phyloP scores from a whole-genome alignment of 2,329 filamentous ascomycete species.

The Fusarium torulosum region DNA sequence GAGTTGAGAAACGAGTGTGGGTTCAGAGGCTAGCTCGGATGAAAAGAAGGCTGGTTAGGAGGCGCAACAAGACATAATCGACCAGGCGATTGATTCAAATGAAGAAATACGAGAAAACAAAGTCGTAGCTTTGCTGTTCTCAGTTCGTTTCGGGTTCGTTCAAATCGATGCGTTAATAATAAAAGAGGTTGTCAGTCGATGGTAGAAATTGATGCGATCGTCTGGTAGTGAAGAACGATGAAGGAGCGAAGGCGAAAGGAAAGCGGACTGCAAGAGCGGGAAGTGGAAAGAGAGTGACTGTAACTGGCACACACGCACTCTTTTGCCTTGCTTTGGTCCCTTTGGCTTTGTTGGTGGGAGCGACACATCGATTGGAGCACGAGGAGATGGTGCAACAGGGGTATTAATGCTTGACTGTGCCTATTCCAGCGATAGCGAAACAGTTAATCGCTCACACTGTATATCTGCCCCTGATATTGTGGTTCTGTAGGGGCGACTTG shows the following conservation, averaged over 20 bases:
- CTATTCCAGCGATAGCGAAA: slow-evolving; percentile 46
- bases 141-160: slow-evolving; percentile 30
- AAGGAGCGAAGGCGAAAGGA: slow-evolving; percentile 45
- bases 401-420: slow-evolving; percentile 34
- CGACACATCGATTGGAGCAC: slow-evolving; percentile 43
- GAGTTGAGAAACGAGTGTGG: slow-evolving; percentile 57
- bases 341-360: slow-evolving; percentile 31
- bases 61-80: slow-evolving; percentile 54
- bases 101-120: slow-evolving; percentile 35
- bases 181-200: slow-evolving; percentile 31
- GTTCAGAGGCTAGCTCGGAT: slow-evolving; percentile 62
- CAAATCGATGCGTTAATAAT: slow-evolving; percentile 10
- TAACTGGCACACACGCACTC: not conserved
- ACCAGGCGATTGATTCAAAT: slow-evolving; percentile 46
- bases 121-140: slow-evolving; percentile 27
- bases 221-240: slow-evolving; percentile 44
- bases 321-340: not conserved
- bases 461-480: slow-evolving; percentile 39
- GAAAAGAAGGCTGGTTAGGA: slow-evolving; percentile 49
- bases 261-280: slow-evolving; percentile 25
- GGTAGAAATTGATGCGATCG: slow-evolving; percentile 40
- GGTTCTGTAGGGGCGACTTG: slow-evolving; percentile 3
- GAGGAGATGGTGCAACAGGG: slow-evolving; percentile 42
- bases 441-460: slow-evolving; percentile 40
- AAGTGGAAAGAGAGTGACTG: slow-evolving; percentile 40